Percentiles rank a stretch among this genome's conserved stretches.
Evolutionary conservation across 441 rosid genomes (phyloP).

Genomic region (Gossypium aridum): DNA sequence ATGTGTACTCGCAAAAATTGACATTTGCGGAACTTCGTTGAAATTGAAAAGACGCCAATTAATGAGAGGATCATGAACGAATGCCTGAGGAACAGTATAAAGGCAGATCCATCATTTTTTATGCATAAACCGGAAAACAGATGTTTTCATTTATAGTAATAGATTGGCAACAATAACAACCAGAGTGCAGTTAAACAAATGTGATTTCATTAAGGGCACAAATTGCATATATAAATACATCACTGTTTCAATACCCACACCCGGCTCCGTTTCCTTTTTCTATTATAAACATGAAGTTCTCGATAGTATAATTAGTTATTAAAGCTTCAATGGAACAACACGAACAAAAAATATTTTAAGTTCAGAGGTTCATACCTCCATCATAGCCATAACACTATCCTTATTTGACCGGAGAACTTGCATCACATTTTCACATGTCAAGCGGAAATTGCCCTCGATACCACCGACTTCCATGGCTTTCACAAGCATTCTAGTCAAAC

Average conservation of each 20-base stretch:
- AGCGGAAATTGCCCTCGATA: conserved; percentile 95
- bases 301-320: not conserved
- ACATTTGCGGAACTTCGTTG: conserved; percentile 93
- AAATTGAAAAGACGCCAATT: conserved; percentile 99
- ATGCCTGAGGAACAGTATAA: conserved; percentile 49
- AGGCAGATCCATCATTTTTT: conserved; percentile 9
- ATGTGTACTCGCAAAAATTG: conserved; percentile 50
- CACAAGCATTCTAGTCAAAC: conserved; percentile 99
- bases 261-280: not conserved
- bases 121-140: not conserved
- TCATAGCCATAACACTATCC: conserved; percentile 99
- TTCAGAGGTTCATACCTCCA: conserved; percentile 57
- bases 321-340: conserved; percentile 4
- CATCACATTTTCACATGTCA: conserved; percentile 99
- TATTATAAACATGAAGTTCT: not conserved
- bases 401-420: conserved; percentile 93
- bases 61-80: conserved; percentile 99
- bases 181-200: not conserved
- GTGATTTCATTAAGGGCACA: not conserved
- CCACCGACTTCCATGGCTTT: conserved; percentile 99
- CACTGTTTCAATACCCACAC: not conserved
- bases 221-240: not conserved
- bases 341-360: not conserved
- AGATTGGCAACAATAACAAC: not conserved
- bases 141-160: not conserved